Evolutionary conservation across 177 flowering plant genomes (phyloP).

Genomic region (Tripterygium wilfordii): DNA sequence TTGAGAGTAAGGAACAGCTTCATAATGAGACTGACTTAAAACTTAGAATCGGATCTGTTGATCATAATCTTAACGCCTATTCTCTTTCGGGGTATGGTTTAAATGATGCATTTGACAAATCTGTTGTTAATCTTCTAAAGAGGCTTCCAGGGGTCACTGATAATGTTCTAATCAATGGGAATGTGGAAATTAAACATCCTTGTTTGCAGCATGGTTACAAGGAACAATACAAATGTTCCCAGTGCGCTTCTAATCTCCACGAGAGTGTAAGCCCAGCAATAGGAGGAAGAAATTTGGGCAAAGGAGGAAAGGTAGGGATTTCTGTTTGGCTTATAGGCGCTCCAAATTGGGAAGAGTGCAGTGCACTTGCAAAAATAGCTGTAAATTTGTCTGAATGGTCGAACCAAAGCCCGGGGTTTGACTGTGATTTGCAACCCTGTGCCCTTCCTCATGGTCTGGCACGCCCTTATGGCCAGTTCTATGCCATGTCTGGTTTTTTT

Average conservation of each 20-base stretch:
- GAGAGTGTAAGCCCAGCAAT: conserved; percentile 49
- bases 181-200: conserved; percentile 69
- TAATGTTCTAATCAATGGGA: conserved; percentile 38
- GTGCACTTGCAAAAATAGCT: conserved; percentile 63
- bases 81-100: conserved; percentile 94
- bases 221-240: conserved; percentile 60
- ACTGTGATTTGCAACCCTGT: conserved; percentile 89
- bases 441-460: conserved; percentile 60
- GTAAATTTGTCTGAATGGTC: conserved; percentile 96
- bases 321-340: conserved; percentile 57
- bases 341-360: conserved; percentile 87
- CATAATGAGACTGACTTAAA: conserved; percentile 61
- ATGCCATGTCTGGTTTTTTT: conserved; percentile 92
- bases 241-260: conserved; percentile 45
- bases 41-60: conserved; percentile 67
- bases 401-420: conserved; percentile 47
- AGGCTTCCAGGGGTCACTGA: conserved; percentile 25
- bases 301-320: conserved; percentile 48
- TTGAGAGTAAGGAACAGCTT: conserved; percentile 52
- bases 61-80: conserved; percentile 88
- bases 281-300: conserved; percentile 30
- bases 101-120: conserved; percentile 96
- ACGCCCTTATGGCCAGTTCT: conserved; percentile 74
- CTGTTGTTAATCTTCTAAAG: conserved; percentile 71
- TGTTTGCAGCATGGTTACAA: conserved; percentile 85